These are phyloP conservation scores for Chernovozyma sophiae-reginae DNA, from an alignment of 1,139 yeast genomes.

Conservation along the genomic window DNA sequence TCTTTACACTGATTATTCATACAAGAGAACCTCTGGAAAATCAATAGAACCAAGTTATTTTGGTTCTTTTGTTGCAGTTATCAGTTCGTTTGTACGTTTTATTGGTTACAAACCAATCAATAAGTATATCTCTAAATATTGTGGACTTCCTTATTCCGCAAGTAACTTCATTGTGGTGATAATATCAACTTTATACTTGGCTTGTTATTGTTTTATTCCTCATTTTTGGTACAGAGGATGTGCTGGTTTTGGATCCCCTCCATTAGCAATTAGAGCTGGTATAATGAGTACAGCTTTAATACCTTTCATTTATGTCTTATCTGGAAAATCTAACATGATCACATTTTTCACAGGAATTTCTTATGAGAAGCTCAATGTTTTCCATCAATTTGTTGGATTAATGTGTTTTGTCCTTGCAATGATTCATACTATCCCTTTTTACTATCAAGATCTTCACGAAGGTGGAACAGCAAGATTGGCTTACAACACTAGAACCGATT, in stretches of 20 bases:
- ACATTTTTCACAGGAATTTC: slow-evolving; percentile 51
- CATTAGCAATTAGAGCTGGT: slow-evolving; percentile 55
- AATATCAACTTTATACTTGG: slow-evolving; percentile 40
- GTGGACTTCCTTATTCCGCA: slow-evolving; percentile 50
- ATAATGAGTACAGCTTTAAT: slow-evolving; percentile 49
- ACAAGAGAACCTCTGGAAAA: slow-evolving; percentile 13
- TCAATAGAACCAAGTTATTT: slow-evolving; percentile 9
- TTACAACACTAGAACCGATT: slow-evolving; percentile 13
- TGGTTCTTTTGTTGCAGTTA: slow-evolving; percentile 23
- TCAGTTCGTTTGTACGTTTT: slow-evolving; percentile 39
- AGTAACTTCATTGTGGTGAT: slow-evolving; percentile 43
- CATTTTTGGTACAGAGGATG: slow-evolving; percentile 56
- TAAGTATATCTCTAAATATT: slow-evolving; percentile 22
- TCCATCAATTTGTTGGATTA: slow-evolving; percentile 49
- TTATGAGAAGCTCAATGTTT: slow-evolving; percentile 51
- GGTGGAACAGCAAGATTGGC: slow-evolving; percentile 40
- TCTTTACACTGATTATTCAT: slow-evolving; percentile 28
- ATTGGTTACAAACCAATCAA: slow-evolving; percentile 51
- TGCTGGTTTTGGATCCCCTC: slow-evolving; percentile 60
- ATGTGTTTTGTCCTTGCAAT: slow-evolving; percentile 44
- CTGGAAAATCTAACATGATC: slow-evolving; percentile 52
- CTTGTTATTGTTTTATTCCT: slow-evolving; percentile 45
- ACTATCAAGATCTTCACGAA: slow-evolving; percentile 43
- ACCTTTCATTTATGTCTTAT: slow-evolving; percentile 48
- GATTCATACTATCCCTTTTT: slow-evolving; percentile 55